phyloP scores from a whole-genome alignment of 768 basidiomycete genomes.

The Phaffia australis region DNA sequence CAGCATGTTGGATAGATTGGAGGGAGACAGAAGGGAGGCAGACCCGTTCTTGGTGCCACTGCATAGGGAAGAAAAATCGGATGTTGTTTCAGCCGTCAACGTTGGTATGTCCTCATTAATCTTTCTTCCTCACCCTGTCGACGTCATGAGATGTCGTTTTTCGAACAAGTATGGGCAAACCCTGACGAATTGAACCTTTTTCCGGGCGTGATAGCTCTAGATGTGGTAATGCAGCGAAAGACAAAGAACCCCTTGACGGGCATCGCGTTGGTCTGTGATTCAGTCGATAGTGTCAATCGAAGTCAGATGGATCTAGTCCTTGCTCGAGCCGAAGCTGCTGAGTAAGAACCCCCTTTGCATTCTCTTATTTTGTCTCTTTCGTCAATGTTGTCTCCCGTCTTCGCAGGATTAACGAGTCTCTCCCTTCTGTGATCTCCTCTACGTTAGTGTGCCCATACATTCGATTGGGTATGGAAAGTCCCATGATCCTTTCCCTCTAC shows the following conservation, averaged over 20 bases:
- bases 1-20: constrained; percentile 66
- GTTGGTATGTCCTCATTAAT: constrained; percentile 49
- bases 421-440: not conserved
- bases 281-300: constrained; percentile 78
- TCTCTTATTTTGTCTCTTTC: not conserved
- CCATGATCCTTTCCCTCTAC: constrained; percentile 92
- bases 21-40: constrained; percentile 32
- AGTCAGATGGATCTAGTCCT: constrained; percentile 98
- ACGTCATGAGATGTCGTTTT: not conserved
- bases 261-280: constrained; percentile 85
- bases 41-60: constrained; percentile 52
- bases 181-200: not conserved
- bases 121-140: not conserved
- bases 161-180: not conserved
- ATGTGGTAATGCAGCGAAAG: constrained; percentile 89
- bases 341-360: constrained; percentile 37
- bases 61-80: constrained; percentile 83
- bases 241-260: constrained; percentile 79
- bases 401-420: not conserved
- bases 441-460: constrained; percentile 68
- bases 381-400: not conserved
- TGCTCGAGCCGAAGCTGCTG: constrained; percentile 90
- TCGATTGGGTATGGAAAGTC: constrained; percentile 93
- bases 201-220: constrained; percentile 50
- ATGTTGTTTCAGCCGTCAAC: constrained; percentile 97